Evolutionary conservation across 192 early-diverging fungal species (phyloP), one percentile per base, ranked within the genome.

Genomic region (Obelidium mucronatum): DNA sequence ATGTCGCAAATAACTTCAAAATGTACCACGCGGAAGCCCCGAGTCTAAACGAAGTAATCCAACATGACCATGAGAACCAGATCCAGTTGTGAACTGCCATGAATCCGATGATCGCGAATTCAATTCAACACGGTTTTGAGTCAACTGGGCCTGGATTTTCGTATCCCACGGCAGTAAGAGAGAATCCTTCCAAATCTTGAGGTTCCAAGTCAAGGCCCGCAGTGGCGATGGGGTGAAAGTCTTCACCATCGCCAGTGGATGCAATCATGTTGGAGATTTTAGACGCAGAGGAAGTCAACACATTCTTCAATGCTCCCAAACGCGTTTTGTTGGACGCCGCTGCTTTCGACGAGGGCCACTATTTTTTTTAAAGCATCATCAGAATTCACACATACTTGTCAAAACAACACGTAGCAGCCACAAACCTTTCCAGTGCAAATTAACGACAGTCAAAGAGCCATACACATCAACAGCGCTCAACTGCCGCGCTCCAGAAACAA

Each of bases 11-110:
- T 52, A 13, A 78, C 77, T 58, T 78, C 77, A 71, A 39, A 76
- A 65, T 6, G 63, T 66, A 13, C 77, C 77, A 34, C 77, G 67
- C 4, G 67, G 70, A 19, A 78, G 58, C 5, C 77, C 77, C 11
- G 56, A 33, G 31, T 70, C 69, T 40, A 78, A 39, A 1, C 58
- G 55, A 3, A 78, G 68, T 24, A 78, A 36, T 11, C 28, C 77
- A 37, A 78, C 77, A 35, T 78, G 77, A 24, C 77, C 77, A 42
- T 78, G 77, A 5, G 77, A 78, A 8, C 77, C 77, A 28, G 77
- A 78, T 2, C 77, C 77, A 28, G 77, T 78, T 5, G 77, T 73
- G 39, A 54, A 72, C 33, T 78, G 58, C 77, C 77, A 78, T 8
- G 13, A 13, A 33, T 71, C 69, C 6, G 68, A 78, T 24, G 67